phyloP scores from a whole-genome alignment of 768 basidiomycete genomes.

The Leccinum fibrillosum region DNA sequence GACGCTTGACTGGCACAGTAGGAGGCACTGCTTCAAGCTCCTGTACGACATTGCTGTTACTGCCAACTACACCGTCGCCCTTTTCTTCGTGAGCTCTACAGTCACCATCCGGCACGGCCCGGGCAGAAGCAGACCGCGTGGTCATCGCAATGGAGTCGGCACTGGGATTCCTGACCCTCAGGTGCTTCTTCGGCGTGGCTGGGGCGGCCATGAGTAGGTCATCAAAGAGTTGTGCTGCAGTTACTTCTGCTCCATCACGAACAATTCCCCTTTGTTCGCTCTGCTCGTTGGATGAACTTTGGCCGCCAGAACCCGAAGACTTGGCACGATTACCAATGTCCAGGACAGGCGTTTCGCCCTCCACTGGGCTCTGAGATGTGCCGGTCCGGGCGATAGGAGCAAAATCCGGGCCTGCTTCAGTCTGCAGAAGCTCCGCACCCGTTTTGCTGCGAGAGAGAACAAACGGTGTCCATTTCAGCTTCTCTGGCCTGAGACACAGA shows the following conservation, averaged over 20 bases:
- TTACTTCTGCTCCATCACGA: conserved; percentile 9
- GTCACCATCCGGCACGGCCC: conserved; percentile 12
- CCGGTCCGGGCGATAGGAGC: conserved; percentile 5
- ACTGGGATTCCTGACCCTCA: conserved; percentile 12
- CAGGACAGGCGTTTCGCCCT: conserved; percentile 22
- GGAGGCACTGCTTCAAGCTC: conserved; percentile 4
- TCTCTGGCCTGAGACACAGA: conserved; percentile 71
- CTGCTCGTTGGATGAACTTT: conserved; percentile 13
- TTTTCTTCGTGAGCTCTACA: conserved; percentile 7
- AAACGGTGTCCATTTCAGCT: conserved; percentile 94
- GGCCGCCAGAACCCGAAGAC: conserved; percentile 10
- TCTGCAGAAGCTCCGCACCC: conserved; percentile 27
- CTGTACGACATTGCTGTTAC: background rate
- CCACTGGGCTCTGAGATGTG: conserved; percentile 18
- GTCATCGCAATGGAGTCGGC: conserved; percentile 17
- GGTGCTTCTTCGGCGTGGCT: conserved; percentile 20
- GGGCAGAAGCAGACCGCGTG: conserved; percentile 19
- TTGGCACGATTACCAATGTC: conserved; percentile 18
- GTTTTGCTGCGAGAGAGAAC: conserved; percentile 51
- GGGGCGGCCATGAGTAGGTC: conserved; percentile 24
- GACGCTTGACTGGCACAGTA: conserved; percentile 28
- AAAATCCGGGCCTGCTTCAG: conserved; percentile 13
- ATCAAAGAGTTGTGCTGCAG: conserved; percentile 33
- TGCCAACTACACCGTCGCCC: conserved; percentile 7
- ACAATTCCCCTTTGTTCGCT: conserved; percentile 9